Evolutionary conservation across 2,329 filamentous ascomycete species (phyloP), one percentile per base, ranked within the genome.

Genomic region (Botrytis porri): DNA sequence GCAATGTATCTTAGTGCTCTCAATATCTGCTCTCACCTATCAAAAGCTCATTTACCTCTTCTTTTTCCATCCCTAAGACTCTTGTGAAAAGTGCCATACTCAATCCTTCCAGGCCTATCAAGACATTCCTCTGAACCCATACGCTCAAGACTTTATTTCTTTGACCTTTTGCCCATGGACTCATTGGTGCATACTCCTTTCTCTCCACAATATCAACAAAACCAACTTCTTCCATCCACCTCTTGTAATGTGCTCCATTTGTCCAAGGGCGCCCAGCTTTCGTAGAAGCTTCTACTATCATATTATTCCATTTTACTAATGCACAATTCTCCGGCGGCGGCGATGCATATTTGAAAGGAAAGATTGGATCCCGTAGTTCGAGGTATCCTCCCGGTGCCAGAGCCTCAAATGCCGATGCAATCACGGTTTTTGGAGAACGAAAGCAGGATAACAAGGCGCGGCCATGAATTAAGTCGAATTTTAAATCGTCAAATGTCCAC

Each of bases 221-320:
- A 0, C 79, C 78, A 63, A 74, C 72, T 70, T 78, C 77, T 69
- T 75, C 61, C 70, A 79, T 73, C 71, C 84, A 82, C 1, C 45
- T 60, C 62, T 75, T 75, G 41, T 76, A 77, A 62, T 74, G 73
- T 20, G 45, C 61, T 65, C 59, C 72, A 43, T 78, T 79, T 32
- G 64, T 75, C 77, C 77, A 79, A 9, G 75, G 75, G n/a, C 77
- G 73, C 8, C 77, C 78, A 16, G 72, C 20, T 43, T 74, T 74
- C 10, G 62, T 71, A 18, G 75, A 73, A 7, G 65, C 75, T 71
- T 74, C 73, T 37, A 74, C 32, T 37, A 71, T 71, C 60, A 71
- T 64, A 10, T 43, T 39, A 39, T 71, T 71, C 69, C 69, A 71
- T 51, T 39, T 65, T 10, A 71, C 60, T 6, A 65, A 41, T 4